These are phyloP conservation scores for Metarhizium anisopliae DNA, from an alignment of 2,329 filamentous ascomycete genomes.

Conservation along the genomic window DNA sequence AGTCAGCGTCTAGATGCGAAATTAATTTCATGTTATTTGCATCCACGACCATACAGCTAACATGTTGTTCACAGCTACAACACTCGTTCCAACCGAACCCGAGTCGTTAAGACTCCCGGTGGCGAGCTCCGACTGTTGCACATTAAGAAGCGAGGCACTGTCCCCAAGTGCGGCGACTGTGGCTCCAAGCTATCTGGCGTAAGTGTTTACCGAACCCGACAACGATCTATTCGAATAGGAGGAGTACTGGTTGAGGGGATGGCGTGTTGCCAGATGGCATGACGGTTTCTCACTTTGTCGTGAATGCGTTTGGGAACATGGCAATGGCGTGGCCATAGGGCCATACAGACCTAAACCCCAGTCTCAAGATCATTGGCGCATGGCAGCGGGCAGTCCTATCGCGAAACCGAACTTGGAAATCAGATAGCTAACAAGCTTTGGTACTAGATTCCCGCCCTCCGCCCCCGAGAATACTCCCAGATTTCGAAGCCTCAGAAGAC, in stretches of 20 bases:
- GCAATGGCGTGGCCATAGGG: neutral
- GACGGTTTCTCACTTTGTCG: neutral
- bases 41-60: conserved; percentile 14
- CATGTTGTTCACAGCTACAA: conserved; percentile 66
- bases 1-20: no score
- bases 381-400: neutral
- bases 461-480: conserved; percentile 93
- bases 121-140: conserved; percentile 93
- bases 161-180: conserved; percentile 99
- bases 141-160: conserved; percentile 99
- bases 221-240: conserved; percentile 1
- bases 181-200: conserved; percentile 95
- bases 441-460: conserved; percentile 82
- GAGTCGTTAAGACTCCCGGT: conserved; percentile 92
- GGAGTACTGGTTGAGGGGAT: neutral
- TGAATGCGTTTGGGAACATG: neutral
- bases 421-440: conserved; percentile 8
- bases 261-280: neutral
- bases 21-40: neutral
- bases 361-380: neutral
- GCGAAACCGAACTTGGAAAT: neutral
- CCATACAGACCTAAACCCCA: neutral
- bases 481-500: conserved; percentile 99
- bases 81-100: conserved; percentile 94
- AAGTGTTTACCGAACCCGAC: conserved; percentile 43